Evolutionary conservation across 805 yeast genomes (phyloP).

Genomic region (Metschnikowia koreensis): DNA sequence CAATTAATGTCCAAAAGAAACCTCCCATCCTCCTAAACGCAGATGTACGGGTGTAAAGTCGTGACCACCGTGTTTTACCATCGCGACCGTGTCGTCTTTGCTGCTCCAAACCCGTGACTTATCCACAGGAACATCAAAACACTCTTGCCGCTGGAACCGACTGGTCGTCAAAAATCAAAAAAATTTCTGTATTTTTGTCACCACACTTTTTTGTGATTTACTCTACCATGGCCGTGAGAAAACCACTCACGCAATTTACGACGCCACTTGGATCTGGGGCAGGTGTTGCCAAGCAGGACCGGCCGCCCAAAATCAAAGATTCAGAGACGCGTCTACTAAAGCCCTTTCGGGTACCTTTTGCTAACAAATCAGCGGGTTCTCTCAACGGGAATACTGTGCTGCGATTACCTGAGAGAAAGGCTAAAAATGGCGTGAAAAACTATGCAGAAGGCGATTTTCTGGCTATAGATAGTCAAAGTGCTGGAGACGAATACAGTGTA

Average conservation of each 20-base stretch:
- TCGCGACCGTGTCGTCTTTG: slow-evolving; percentile 1
- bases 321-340: slow-evolving; percentile 52
- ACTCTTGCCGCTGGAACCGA: background rate
- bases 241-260: slow-evolving; percentile 39
- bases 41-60: slow-evolving; percentile 5
- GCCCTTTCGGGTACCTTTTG: slow-evolving; percentile 71
- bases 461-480: slow-evolving; percentile 21
- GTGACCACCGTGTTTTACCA: slow-evolving; percentile 1
- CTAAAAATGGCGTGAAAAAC: slow-evolving; percentile 29
- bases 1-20: background rate
- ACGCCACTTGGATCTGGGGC: slow-evolving; percentile 67
- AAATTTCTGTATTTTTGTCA: background rate
- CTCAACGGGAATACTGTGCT: slow-evolving; percentile 7
- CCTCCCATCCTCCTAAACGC: background rate
- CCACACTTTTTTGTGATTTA: background rate
- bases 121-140: slow-evolving; percentile 10
- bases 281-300: slow-evolving; percentile 54
- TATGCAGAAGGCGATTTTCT: slow-evolving; percentile 27
- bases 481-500: slow-evolving; percentile 23
- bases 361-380: slow-evolving; percentile 14
- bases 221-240: slow-evolving; percentile 24
- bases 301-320: slow-evolving; percentile 54
- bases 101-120: background rate
- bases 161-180: background rate
- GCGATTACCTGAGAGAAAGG: slow-evolving; percentile 24